These are phyloP conservation scores for Aspergillus brunneoviolaceus DNA, from an alignment of 2,329 filamentous ascomycete genomes.

Conservation along the genomic window DNA sequence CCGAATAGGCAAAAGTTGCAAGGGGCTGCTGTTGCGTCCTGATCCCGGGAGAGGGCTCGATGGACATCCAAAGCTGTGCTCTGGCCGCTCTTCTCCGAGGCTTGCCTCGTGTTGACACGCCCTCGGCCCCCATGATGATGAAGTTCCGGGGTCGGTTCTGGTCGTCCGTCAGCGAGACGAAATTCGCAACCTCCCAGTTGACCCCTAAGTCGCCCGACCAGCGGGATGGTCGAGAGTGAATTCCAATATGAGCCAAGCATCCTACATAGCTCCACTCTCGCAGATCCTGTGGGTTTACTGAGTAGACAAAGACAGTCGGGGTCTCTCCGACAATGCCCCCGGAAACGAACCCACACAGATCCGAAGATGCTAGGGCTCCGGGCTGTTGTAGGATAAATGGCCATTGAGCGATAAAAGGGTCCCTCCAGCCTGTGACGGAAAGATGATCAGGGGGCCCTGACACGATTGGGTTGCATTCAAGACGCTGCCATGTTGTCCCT, in stretches of 20 bases:
- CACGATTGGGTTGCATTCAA: constrained; percentile 40
- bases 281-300: constrained; percentile 41
- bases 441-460: constrained; percentile 33
- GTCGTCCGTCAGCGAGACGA: constrained; percentile 43
- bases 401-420: constrained; percentile 41
- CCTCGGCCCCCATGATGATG: constrained; percentile 50
- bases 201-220: constrained; percentile 54
- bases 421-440: constrained; percentile 44
- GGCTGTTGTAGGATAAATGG: constrained; percentile 20
- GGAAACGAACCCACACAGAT: constrained; percentile 50
- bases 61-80: constrained; percentile 49
- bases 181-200: constrained; percentile 55
- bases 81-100: constrained; percentile 27
- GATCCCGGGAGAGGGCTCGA: constrained; percentile 23
- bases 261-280: constrained; percentile 49
- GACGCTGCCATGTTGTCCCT: constrained; percentile 39
- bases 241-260: constrained; percentile 42
- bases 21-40: constrained; percentile 12
- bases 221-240: constrained; percentile 40
- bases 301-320: constrained; percentile 51
- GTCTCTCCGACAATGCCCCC: constrained; percentile 46
- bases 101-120: constrained; percentile 29
- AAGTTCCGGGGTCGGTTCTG: constrained; percentile 38
- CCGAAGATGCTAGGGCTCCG: constrained; percentile 8
- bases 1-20: constrained; percentile 43